phyloP scores from a whole-genome alignment of 2,329 filamentous ascomycete genomes.

The Pseudocercospora fuligena region DNA sequence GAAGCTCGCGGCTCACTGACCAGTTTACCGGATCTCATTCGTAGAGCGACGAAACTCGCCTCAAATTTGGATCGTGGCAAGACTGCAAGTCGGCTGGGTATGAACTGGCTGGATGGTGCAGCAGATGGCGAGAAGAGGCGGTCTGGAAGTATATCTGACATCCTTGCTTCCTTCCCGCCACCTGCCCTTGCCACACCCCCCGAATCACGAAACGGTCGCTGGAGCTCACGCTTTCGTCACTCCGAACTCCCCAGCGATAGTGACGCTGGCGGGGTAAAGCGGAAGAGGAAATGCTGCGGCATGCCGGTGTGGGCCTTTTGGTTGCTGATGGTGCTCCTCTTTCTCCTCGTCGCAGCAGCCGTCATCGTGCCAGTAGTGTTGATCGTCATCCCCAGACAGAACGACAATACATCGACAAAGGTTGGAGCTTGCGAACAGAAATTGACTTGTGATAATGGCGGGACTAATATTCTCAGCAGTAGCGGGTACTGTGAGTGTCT shows the following conservation, averaged over 20 bases:
- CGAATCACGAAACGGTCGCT: conserved; percentile 26
- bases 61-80: conserved; percentile 84
- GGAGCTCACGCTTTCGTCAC: conserved; percentile 26
- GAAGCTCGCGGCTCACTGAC: conserved; percentile 88
- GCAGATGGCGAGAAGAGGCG: conserved; percentile 40
- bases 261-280: conserved; percentile 32
- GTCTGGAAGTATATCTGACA: conserved; percentile 65
- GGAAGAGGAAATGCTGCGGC: conserved; percentile 75
- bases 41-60: conserved; percentile 82
- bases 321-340: conserved; percentile 65
- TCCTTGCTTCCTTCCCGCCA: conserved; percentile 68
- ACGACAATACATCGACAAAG: conserved; percentile 41
- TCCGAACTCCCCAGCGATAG: conserved; percentile 37
- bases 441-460: conserved; percentile 77
- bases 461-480: conserved; percentile 71
- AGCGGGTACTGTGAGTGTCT: conserved; percentile 74
- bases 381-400: conserved; percentile 61
- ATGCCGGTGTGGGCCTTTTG: conserved; percentile 81
- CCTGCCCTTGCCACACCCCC: conserved; percentile 50
- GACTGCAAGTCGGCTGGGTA: conserved; percentile 63
- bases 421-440: conserved; percentile 62
- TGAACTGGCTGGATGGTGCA: conserved; percentile 53
- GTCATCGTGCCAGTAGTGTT: conserved; percentile 76
- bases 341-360: conserved; percentile 78
- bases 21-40: conserved; percentile 88